A percentile compares a stretch with the other conserved stretches of the same genome.
phyloP scores from a whole-genome alignment of 805 yeast genomes.

The Suhomyces kilbournensis region DNA sequence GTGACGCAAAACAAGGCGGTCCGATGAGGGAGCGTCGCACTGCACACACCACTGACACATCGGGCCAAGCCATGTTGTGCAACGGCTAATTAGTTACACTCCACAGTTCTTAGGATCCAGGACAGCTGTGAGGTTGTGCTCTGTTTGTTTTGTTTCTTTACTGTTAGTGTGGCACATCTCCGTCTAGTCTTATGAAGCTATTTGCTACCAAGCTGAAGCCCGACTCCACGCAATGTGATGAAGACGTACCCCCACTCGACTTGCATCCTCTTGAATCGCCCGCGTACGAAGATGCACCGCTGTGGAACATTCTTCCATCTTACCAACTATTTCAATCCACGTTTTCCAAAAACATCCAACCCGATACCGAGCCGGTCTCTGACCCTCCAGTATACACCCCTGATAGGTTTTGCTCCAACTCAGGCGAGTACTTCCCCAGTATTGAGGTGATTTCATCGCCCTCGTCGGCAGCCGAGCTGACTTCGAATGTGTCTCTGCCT shows the following conservation, averaged over 20 bases:
- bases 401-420: neutral
- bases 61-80: neutral
- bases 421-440: slow-evolving; percentile 3
- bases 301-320: slow-evolving; percentile 30
- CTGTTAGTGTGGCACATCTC: neutral
- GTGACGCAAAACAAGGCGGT: neutral
- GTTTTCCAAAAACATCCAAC: slow-evolving; percentile 22
- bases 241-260: neutral
- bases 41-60: neutral
- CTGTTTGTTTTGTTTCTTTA: neutral
- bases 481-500: neutral
- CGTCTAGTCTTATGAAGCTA: neutral
- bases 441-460: neutral
- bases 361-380: slow-evolving; percentile 16
- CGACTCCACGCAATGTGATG: neutral
- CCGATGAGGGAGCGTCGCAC: neutral
- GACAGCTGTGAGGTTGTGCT: neutral
- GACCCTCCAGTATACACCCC: slow-evolving; percentile 24
- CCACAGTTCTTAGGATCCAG: neutral
- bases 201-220: neutral
- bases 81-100: neutral
- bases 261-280: slow-evolving; percentile 22
- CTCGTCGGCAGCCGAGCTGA: neutral
- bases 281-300: slow-evolving; percentile 24
- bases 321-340: slow-evolving; percentile 30